These are phyloP conservation scores for Fragaria vesca DNA, from an alignment of 306 rosid genomes.

Conservation along the genomic window DNA sequence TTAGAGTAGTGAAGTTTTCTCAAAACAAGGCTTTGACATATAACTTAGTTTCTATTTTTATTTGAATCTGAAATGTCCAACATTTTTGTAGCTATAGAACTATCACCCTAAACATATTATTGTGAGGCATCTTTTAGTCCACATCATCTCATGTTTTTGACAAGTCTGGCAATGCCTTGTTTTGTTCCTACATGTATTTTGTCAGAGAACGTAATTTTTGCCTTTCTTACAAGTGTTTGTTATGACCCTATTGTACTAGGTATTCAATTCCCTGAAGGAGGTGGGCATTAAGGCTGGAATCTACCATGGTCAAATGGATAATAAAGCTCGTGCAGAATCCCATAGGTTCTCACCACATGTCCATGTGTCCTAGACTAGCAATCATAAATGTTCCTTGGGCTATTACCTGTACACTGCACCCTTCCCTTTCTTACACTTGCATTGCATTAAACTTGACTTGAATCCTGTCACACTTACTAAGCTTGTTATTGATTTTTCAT, in stretches of 20 bases:
- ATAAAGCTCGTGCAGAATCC: slow-evolving; percentile 70
- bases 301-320: slow-evolving; percentile 81
- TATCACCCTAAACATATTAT: slow-evolving; percentile 9
- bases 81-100: background rate
- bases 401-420: slow-evolving; percentile 21
- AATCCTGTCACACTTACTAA: slow-evolving; percentile 20
- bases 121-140: background rate
- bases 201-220: slow-evolving; percentile 15
- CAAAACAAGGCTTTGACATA: background rate
- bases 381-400: slow-evolving; percentile 11
- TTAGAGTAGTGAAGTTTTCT: background rate
- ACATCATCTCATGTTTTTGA: slow-evolving; percentile 9
- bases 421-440: slow-evolving; percentile 5
- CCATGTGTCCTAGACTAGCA: slow-evolving; percentile 26
- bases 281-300: slow-evolving; percentile 66
- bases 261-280: slow-evolving; percentile 57
- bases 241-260: slow-evolving; percentile 42
- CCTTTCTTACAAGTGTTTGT: background rate
- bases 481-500: slow-evolving; percentile 28
- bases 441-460: slow-evolving; percentile 12
- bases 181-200: slow-evolving; percentile 12
- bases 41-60: background rate
- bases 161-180: slow-evolving; percentile 11
- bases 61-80: background rate
- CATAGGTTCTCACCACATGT: slow-evolving; percentile 59